Conservation (phyloP, 208 protist species). For the Leptomonas pyrrhocoris region DNA sequence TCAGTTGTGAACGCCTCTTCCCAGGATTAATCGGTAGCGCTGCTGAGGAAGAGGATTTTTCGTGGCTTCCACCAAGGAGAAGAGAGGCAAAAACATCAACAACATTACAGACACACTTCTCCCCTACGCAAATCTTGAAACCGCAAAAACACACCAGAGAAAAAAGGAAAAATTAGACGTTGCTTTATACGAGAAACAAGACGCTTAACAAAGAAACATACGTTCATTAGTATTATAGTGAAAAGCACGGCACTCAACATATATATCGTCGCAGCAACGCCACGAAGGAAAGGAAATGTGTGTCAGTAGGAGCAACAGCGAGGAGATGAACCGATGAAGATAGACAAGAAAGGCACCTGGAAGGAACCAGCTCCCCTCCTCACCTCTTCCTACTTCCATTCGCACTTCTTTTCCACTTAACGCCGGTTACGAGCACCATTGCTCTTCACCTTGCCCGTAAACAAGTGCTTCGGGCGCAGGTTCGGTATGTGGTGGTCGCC, state of each 20-base stretch:
- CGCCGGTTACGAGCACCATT: slow-evolving; percentile 86
- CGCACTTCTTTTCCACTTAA: no score
- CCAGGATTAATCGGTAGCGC: background rate
- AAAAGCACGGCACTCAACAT: no score
- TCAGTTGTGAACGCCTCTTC: background rate
- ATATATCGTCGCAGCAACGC: no score
- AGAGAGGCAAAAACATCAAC: background rate
- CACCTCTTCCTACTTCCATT: no score
- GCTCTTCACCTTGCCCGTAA: slow-evolving; percentile 97
- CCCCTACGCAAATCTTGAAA: no score
- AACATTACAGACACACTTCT: background rate
- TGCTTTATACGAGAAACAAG: slow-evolving; percentile 17
- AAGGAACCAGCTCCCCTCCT: no score
- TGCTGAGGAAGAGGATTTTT: background rate
- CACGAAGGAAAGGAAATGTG: no score
- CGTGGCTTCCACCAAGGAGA: slow-evolving; percentile 12
- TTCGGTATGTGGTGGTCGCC: slow-evolving; percentile 94
- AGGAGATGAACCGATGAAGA: background rate
- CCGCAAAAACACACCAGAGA: slow-evolving; percentile 1
- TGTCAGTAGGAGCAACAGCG: no score
- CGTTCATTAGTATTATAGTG: background rate
- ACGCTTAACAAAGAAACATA: slow-evolving; percentile 15
- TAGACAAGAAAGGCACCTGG: background rate
- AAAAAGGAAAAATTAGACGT: slow-evolving; percentile 11
- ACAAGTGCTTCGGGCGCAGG: slow-evolving; percentile 98